These are phyloP conservation scores for Alloteropsis angusta DNA, from an alignment of 202 grass and related monocot genomes.

Conservation along the genomic window DNA sequence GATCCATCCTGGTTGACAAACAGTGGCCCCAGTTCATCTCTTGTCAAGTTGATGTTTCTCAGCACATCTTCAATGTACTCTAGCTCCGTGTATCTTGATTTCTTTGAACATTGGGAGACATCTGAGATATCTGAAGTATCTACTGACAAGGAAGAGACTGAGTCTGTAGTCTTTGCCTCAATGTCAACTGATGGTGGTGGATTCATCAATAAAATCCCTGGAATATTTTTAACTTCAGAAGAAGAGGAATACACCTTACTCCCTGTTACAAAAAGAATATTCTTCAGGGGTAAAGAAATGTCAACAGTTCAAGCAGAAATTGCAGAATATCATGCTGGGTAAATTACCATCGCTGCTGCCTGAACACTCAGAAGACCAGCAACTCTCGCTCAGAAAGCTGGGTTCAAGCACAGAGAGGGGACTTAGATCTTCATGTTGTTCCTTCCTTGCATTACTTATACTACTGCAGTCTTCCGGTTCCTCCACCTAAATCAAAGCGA, in stretches of 20 bases:
- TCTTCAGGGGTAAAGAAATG: background rate
- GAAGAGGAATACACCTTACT: constrained; percentile 30
- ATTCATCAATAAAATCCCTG: constrained; percentile 27
- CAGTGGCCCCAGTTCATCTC: constrained; percentile 23
- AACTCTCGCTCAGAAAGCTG: constrained; percentile 48
- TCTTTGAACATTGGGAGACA: constrained; percentile 22
- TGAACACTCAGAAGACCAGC: constrained; percentile 50
- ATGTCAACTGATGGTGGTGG: constrained; percentile 21
- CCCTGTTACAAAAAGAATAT: constrained; percentile 26
- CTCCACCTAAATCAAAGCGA: constrained; percentile 38
- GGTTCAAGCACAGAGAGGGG: constrained; percentile 61
- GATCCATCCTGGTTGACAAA: constrained; percentile 25
- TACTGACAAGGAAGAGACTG: constrained; percentile 34
- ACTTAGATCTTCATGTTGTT: constrained; percentile 44
- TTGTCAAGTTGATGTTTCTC: constrained; percentile 31
- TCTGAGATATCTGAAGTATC: constrained; percentile 38
- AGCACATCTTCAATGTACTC: constrained; percentile 56
- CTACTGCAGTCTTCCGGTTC: constrained; percentile 44
- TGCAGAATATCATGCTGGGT: constrained; percentile 7
- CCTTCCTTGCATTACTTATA: constrained; percentile 28
- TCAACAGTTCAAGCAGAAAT: background rate
- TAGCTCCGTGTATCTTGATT: constrained; percentile 29
- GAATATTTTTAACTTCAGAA: constrained; percentile 39
- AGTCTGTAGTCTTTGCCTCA: constrained; percentile 43
- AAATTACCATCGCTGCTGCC: constrained; percentile 46